phyloP scores from a whole-genome alignment of 1,284 basidiomycete genomes.

The Fomes fomentarius region DNA sequence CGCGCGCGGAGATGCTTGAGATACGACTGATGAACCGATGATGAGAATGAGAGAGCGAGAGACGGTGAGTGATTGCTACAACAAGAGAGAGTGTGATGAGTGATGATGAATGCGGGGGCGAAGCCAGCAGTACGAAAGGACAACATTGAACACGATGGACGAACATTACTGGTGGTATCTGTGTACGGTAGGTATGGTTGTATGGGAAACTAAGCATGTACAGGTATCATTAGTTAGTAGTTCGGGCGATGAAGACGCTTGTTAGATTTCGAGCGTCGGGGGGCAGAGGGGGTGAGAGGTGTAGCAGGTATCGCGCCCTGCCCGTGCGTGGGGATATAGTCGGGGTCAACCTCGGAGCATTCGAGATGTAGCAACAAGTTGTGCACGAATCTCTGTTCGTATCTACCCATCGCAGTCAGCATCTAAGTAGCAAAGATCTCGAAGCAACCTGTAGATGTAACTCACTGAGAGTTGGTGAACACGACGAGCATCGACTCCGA shows the following conservation, averaged over 20 bases:
- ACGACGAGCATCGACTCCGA: slow-evolving; percentile 84
- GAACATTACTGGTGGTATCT: slow-evolving; percentile 18
- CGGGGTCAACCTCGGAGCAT: slow-evolving; percentile 71
- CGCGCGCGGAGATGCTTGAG: neutral
- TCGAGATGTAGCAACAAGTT: slow-evolving; percentile 81
- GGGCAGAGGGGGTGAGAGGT: slow-evolving; percentile 26
- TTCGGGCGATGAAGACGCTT: slow-evolving; percentile 46
- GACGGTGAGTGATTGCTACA: slow-evolving; percentile 19
- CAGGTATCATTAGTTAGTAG: slow-evolving; percentile 36
- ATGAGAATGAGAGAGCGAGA: neutral
- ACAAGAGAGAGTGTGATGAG: slow-evolving; percentile 21
- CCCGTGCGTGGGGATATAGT: slow-evolving; percentile 79
- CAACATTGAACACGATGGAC: slow-evolving; percentile 12
- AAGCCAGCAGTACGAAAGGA: slow-evolving; percentile 8
- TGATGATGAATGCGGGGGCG: slow-evolving; percentile 10
- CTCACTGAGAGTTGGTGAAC: slow-evolving; percentile 87
- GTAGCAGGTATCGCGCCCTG: slow-evolving; percentile 55
- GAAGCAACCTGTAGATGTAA: slow-evolving; percentile 22
- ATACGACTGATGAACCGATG: neutral
- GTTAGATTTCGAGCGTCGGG: slow-evolving; percentile 47
- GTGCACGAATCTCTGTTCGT: slow-evolving; percentile 86
- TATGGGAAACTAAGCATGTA: slow-evolving; percentile 11
- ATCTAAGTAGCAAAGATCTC: slow-evolving; percentile 5
- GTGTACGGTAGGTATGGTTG: slow-evolving; percentile 18
- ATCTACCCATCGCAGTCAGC: slow-evolving; percentile 46